A percentile compares a stretch with the other conserved stretches of the same genome.
Conservation (phyloP, 768 basidiomycete species). For the Termitomyces sp. region DNA sequence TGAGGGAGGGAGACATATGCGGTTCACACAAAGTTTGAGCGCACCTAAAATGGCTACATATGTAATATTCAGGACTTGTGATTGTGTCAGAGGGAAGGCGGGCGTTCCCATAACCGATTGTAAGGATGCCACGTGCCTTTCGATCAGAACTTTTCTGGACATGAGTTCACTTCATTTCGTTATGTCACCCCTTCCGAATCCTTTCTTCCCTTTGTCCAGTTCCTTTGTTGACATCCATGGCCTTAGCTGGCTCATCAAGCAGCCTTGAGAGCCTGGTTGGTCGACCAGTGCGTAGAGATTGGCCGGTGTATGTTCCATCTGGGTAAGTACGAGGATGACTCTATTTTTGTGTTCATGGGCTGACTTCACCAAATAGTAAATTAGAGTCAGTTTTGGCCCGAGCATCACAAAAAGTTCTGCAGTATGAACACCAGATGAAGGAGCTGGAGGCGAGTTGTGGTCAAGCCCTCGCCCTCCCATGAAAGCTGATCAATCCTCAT, state of each 20-base stretch:
- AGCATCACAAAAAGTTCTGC: slow-evolving; percentile 38
- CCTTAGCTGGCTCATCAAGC: neutral
- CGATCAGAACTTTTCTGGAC: slow-evolving; percentile 24
- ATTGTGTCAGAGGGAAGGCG: neutral
- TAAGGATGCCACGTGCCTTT: slow-evolving; percentile 25
- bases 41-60: neutral
- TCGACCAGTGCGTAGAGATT: slow-evolving; percentile 6
- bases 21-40: neutral
- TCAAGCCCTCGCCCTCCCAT: neutral
- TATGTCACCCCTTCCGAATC: slow-evolving; percentile 9
- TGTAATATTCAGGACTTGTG: too few species aligned
- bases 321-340: slow-evolving; percentile 6
- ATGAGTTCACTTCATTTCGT: slow-evolving; percentile 20
- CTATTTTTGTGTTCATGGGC: neutral
- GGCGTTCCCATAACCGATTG: neutral
- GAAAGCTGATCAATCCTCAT: neutral
- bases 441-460: slow-evolving; percentile 45
- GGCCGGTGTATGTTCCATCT: slow-evolving; percentile 16
- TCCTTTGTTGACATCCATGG: neutral
- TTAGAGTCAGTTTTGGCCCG: slow-evolving; percentile 42
- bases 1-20: neutral
- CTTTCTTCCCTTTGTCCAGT: slow-evolving; percentile 7
- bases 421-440: slow-evolving; percentile 54
- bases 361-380: slow-evolving; percentile 28
- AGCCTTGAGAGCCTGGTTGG: slow-evolving; percentile 5